Conservation (phyloP, 768 basidiomycete genomes). For the Amanita exitialis region DNA sequence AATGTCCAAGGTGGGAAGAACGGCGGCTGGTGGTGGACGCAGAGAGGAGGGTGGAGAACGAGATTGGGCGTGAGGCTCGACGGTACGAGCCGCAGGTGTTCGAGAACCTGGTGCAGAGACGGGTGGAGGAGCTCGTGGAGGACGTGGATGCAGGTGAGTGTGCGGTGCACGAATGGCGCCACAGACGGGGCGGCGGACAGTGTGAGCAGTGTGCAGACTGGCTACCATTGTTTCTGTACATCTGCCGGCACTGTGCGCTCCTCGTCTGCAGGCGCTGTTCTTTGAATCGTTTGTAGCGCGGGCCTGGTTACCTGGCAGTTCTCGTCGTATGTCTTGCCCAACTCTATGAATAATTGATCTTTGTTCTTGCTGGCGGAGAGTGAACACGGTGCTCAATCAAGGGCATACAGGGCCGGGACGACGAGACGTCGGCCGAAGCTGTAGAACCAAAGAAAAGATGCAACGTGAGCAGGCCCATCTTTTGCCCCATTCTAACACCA, state of each 20-base stretch:
- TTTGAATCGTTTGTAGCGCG: slow-evolving; percentile 4
- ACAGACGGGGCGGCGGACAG: neutral
- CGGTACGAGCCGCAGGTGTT: too few relatives aligned
- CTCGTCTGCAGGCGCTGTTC: slow-evolving; percentile 4
- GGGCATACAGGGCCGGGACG: too few relatives aligned
- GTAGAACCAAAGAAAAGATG: too few relatives aligned
- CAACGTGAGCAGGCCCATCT: too few relatives aligned
- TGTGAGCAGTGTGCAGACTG: slow-evolving; percentile 1
- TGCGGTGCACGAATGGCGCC: neutral
- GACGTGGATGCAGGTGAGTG: neutral
- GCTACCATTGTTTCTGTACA: slow-evolving; percentile 2
- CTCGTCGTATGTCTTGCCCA: too few relatives aligned
- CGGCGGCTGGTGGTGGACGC: neutral
- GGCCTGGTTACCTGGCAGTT: too few relatives aligned
- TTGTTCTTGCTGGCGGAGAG: too few relatives aligned
- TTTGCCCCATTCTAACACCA: too few relatives aligned
- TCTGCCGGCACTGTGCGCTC: neutral
- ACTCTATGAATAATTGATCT: too few relatives aligned
- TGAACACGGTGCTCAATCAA: too few relatives aligned
- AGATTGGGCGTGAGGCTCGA: neutral
- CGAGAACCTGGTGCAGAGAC: neutral
- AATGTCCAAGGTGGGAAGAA: slow-evolving; percentile 61
- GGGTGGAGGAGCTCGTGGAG: neutral
- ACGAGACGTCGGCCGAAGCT: too few relatives aligned
- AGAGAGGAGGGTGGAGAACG: neutral